A percentile compares a stretch with the other conserved stretches of the same genome.
Evolutionary conservation across 2,329 filamentous ascomycete genomes (phyloP).

Genomic region (Talaromyces pinophilus): DNA sequence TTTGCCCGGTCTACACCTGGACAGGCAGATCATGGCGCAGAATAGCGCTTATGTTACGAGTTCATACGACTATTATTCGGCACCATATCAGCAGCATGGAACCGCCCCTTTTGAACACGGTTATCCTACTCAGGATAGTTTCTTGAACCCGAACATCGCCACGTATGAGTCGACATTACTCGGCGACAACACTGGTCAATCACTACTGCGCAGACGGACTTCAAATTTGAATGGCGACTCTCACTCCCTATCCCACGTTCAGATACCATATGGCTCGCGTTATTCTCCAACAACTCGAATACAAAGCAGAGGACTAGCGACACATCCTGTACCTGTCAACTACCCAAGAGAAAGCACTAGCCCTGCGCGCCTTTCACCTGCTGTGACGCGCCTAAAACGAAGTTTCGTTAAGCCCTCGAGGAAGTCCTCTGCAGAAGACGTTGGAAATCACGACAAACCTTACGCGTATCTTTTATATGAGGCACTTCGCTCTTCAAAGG

Average conservation of each 20-base stretch:
- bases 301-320: background rate
- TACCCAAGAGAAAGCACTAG: background rate
- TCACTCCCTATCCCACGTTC: background rate
- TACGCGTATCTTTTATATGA: constrained; percentile 81
- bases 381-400: background rate
- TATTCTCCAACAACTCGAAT: background rate
- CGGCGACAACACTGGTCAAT: background rate
- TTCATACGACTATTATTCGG: background rate
- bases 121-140: background rate
- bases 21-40: constrained; percentile 5
- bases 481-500: constrained; percentile 68
- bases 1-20: background rate
- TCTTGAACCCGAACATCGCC: background rate
- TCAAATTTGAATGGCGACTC: background rate
- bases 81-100: background rate
- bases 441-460: constrained; percentile 54
- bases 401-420: background rate
- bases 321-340: background rate
- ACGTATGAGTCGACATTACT: background rate
- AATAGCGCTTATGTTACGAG: background rate
- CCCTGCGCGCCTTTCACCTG: background rate
- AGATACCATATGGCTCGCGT: background rate
- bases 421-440: background rate
- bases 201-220: background rate
- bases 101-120: background rate